These are phyloP conservation scores for Podila epigama DNA, from an alignment of 192 early-diverging fungal genomes.

Conservation along the genomic window DNA sequence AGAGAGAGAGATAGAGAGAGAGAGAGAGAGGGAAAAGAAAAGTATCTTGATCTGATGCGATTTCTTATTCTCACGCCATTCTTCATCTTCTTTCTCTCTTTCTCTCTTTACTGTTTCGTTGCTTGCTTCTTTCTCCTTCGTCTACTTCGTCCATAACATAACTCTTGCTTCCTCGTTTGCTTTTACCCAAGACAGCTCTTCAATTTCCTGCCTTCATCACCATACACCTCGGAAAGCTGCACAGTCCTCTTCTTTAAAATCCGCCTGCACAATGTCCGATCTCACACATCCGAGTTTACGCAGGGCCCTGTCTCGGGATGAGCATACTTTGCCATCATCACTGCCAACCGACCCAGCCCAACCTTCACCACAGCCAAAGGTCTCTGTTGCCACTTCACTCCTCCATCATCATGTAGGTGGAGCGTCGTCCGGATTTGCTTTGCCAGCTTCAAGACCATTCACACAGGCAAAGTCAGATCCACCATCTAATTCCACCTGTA, in stretches of 20 bases:
- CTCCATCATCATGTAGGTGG: conserved; percentile 9
- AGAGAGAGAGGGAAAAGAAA: not conserved
- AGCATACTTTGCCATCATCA: not conserved
- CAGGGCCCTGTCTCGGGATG: not conserved
- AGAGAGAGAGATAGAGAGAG: not conserved
- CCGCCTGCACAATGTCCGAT: not conserved
- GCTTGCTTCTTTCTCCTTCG: too few relatives aligned
- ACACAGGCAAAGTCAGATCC: not conserved
- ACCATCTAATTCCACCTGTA: conserved; percentile 11
- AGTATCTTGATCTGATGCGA: too few relatives aligned
- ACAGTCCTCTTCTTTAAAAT: too few relatives aligned
- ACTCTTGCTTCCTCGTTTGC: not conserved
- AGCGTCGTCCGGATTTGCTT: conserved; percentile 35
- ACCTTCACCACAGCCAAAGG: not conserved
- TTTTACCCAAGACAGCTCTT: not conserved
- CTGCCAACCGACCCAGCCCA: not conserved
- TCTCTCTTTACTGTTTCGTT: not conserved
- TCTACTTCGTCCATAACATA: too few relatives aligned
- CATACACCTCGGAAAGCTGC: too few relatives aligned
- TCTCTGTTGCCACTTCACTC: not conserved
- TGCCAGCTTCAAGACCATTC: conserved; percentile 18
- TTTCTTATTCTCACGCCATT: too few relatives aligned
- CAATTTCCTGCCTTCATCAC: not conserved
- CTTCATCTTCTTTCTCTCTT: not conserved
- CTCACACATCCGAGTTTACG: not conserved